Percentiles rank a stretch among this genome's conserved stretches.
These are phyloP conservation scores for Fusarium oligoseptatum DNA, from an alignment of 2,329 filamentous ascomycete genomes.

Conservation along the genomic window DNA sequence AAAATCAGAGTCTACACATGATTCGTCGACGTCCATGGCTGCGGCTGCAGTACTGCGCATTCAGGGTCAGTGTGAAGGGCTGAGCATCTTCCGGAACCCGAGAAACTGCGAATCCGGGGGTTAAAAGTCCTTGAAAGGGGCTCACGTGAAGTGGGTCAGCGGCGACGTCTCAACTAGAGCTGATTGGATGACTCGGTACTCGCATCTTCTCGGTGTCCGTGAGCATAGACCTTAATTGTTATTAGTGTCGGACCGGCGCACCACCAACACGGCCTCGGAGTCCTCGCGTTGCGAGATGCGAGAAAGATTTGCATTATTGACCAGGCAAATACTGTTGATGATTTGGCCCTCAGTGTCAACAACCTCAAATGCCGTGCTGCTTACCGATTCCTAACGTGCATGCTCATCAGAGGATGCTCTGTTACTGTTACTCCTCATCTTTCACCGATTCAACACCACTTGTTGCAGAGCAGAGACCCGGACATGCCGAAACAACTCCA, in stretches of 20 bases:
- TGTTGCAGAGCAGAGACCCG: neutral
- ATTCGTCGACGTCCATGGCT: neutral
- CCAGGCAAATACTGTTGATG: too few species aligned
- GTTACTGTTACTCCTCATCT: neutral
- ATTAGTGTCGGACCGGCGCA: neutral
- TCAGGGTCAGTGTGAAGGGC: neutral
- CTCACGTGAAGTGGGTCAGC: neutral
- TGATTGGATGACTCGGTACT: neutral
- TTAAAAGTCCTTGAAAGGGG: neutral
- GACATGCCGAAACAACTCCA: neutral
- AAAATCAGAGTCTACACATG: neutral
- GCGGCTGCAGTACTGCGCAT: neutral
- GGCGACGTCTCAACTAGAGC: neutral
- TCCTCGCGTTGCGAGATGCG: neutral
- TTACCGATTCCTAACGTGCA: neutral
- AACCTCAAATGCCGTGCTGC: neutral
- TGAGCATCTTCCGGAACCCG: constrained; percentile 1
- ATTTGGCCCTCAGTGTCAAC: neutral
- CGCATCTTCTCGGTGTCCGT: constrained; percentile 6
- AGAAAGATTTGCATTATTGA: neutral
- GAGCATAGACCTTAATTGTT: neutral
- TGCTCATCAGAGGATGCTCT: neutral
- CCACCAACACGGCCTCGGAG: neutral
- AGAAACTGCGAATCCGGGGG: constrained; percentile 2
- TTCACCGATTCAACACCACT: neutral